Evolutionary conservation across 768 basidiomycete species (phyloP).

Genomic region (Boletus reticulatus): DNA sequence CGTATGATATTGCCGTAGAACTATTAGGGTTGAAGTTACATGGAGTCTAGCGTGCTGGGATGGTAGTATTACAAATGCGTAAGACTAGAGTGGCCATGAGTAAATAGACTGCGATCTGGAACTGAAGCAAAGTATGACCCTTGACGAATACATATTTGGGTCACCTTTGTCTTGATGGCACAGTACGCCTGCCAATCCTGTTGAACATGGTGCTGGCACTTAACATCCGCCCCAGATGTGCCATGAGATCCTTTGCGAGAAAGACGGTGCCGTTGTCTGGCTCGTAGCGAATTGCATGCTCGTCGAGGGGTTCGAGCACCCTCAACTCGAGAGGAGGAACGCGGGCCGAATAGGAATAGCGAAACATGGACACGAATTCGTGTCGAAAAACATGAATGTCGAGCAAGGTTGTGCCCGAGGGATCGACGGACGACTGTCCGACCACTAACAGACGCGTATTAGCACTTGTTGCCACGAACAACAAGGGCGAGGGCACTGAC

Average conservation of each 20-base stretch:
- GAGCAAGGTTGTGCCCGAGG: constrained; percentile 13
- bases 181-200: constrained; percentile 5
- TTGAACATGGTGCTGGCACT: constrained; percentile 22
- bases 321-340: constrained; percentile 36
- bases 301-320: constrained; percentile 51
- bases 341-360: constrained; percentile 49
- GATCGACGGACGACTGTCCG: constrained; percentile 15
- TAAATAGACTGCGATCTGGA: constrained; percentile 1
- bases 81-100: background rate
- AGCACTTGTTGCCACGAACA: too few relatives aligned
- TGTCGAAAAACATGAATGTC: constrained; percentile 37
- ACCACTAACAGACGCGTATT: constrained; percentile 2
- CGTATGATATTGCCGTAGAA: background rate
- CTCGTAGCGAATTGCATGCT: constrained; percentile 49
- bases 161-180: constrained; percentile 12
- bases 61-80: constrained; percentile 20
- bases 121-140: background rate
- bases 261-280: constrained; percentile 60
- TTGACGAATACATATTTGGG: background rate
- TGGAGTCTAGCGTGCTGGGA: background rate
- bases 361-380: constrained; percentile 65
- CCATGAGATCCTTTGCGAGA: constrained; percentile 45
- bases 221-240: constrained; percentile 27
- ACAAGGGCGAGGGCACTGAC: constrained; percentile 12
- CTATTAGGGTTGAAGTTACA: background rate